A percentile compares a stretch with the other conserved stretches of the same genome.
These are phyloP conservation scores for Quercus agrifolia DNA, from an alignment of 306 rosid genomes.

Conservation along the genomic window DNA sequence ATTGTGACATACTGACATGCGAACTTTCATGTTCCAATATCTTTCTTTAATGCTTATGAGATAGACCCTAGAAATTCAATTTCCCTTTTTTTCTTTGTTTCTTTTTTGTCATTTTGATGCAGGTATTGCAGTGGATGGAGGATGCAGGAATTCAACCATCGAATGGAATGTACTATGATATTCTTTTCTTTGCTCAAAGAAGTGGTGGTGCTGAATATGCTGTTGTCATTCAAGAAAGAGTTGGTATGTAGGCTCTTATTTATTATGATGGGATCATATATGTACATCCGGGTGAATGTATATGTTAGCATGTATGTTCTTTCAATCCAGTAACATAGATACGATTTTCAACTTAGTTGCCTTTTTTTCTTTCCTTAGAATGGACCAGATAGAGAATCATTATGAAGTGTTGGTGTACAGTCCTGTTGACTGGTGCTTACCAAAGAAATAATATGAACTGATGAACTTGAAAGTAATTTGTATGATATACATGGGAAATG, in stretches of 20 bases:
- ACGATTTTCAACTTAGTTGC: neutral
- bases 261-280: neutral
- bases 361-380: neutral
- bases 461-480: neutral
- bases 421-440: neutral
- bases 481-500: neutral
- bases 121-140: constrained; percentile 94
- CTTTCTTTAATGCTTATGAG: neutral
- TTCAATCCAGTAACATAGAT: neutral
- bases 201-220: constrained; percentile 70
- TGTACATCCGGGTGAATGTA: neutral
- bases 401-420: neutral
- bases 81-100: neutral
- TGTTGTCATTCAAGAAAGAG: constrained; percentile 59
- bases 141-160: constrained; percentile 82
- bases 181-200: constrained; percentile 59
- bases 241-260: constrained; percentile 52
- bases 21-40: neutral
- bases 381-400: constrained; percentile 3
- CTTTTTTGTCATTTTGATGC: neutral
- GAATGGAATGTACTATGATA: constrained; percentile 57
- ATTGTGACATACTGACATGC: neutral
- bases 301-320: neutral
- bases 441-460: neutral
- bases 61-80: neutral